Base-by-base conservation (phyloP, 2,329 filamentous ascomycete species). In the Alternaria panax region DNA sequence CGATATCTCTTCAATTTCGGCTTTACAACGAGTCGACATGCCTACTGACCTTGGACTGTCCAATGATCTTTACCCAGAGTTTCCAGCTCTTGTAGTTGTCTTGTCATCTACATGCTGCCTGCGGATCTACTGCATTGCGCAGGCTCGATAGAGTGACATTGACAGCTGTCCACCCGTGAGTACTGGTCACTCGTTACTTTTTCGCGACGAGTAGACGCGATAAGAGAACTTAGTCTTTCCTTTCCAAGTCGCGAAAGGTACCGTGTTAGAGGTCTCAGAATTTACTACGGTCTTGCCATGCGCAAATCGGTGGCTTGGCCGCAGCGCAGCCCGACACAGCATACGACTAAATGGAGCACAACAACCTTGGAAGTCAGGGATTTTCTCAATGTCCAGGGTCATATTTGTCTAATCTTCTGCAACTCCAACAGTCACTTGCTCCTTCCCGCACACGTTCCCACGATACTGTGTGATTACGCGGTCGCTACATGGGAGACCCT, bases 241-340 rank as follows among this genome's bases (percentile, higher is more conserved):
- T 12, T 2, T 22, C 18, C 18, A 40, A 11, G 18, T 40, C 5
- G 18, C 12, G 36, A 22, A 2, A 12, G 9, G 36, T 55, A 36
- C 16, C 53, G 18, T 8, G 41, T 60, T 2, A 28, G 25, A 24
- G 6, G 30, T 27, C 4, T 47, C 62, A 5, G 54, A 12, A 43
- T 40, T 40, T 18, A 57, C 30, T 62, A 54, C 12, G 20, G 38
- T 5, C 30, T 28, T 20, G 2, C 59, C 64, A 65, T 64, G 66
- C 47, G 30, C 38, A 47, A 47, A 9, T n/a, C 28, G 18, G 45
- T 47, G 45, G 45, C 45, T 47, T 32, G 28, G 45, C 27, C 27
- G 18, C 28, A 47, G 45, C 45, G 45, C 28, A 34, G 28, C 45
- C 45, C 28, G 22, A 47, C 45, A 16, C 3, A 47, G 27, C 45